Evolutionary conservation across 106 monocot genomes (phyloP).

Genomic region (Posidonia australis): DNA sequence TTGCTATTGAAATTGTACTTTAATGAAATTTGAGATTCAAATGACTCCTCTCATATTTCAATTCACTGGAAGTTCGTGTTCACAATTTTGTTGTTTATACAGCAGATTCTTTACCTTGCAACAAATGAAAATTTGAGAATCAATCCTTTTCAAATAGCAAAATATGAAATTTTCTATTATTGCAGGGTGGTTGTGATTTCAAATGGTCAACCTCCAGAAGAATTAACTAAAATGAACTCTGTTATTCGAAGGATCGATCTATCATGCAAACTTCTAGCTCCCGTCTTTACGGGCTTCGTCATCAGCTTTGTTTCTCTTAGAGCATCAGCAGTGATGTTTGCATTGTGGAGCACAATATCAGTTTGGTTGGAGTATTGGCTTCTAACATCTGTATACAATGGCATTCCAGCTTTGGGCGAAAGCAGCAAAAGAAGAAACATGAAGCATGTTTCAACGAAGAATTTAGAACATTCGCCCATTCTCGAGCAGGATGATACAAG

Average conservation of each 20-base stretch:
- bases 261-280: slow-evolving; percentile 78
- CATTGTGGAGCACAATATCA: slow-evolving; percentile 58
- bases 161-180: neutral
- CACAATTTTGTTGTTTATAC: neutral
- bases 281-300: slow-evolving; percentile 77
- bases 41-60: too few relatives aligned
- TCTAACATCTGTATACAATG: slow-evolving; percentile 67
- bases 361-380: slow-evolving; percentile 86
- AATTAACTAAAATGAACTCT: slow-evolving; percentile 73
- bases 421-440: slow-evolving; percentile 25
- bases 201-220: slow-evolving; percentile 38
- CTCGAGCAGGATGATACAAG: slow-evolving; percentile 4
- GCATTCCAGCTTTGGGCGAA: slow-evolving; percentile 55
- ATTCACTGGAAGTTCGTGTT: slow-evolving; percentile 17
- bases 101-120: neutral
- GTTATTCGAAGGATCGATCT: slow-evolving; percentile 80
- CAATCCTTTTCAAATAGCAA: too few relatives aligned
- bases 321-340: slow-evolving; percentile 62
- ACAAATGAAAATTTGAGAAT: too few relatives aligned
- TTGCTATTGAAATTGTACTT: too few relatives aligned
- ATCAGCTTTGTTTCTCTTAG: slow-evolving; percentile 77
- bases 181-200: slow-evolving; percentile 90
- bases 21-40: too few relatives aligned
- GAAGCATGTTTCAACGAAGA: slow-evolving; percentile 10
- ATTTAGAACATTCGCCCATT: neutral